phyloP scores from a whole-genome alignment of 1,139 yeast genomes.

The Saccharomycopsis hybrid region DNA sequence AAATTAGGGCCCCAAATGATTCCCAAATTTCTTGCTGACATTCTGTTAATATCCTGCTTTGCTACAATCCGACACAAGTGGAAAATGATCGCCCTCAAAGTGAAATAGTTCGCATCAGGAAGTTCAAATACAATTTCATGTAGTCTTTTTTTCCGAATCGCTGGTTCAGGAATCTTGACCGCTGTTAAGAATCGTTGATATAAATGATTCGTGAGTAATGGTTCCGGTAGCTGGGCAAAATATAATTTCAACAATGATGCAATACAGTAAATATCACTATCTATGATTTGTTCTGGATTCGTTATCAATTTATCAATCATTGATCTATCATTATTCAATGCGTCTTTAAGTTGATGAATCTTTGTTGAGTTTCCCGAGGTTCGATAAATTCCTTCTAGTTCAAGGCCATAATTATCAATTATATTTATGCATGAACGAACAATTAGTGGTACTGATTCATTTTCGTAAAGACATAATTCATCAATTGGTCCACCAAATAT shows the following conservation, averaged over 20 bases:
- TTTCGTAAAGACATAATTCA: conserved; percentile 69
- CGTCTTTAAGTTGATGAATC: conserved; percentile 63
- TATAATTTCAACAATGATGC: conserved; percentile 67
- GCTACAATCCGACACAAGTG: conserved; percentile 74
- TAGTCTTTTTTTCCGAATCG: conserved; percentile 59
- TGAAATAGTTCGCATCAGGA: conserved; percentile 94
- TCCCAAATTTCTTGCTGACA: conserved; percentile 74
- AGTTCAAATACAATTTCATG: conserved; percentile 84
- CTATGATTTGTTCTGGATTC: conserved; percentile 42
- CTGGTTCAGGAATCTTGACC: conserved; percentile 57
- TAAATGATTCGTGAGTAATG: conserved; percentile 53
- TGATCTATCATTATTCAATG: conserved; percentile 74
- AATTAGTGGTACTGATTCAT: conserved; percentile 85
- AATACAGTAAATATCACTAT: conserved; percentile 67
- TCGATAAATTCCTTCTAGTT: conserved; percentile 84
- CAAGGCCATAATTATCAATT: conserved; percentile 75
- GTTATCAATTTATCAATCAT: conserved; percentile 48
- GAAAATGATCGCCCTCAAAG: conserved; percentile 74
- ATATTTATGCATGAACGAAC: conserved; percentile 86
- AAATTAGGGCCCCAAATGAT: conserved; percentile 94
- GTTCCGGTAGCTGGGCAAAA: conserved; percentile 65
- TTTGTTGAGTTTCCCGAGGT: conserved; percentile 74
- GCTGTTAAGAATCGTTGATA: conserved; percentile 62
- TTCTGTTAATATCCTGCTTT: conserved; percentile 59
- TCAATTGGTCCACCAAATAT: conserved; percentile 82